phyloP scores from a whole-genome alignment of 352 stramenopile species.

The Phytophthora hybrid region DNA sequence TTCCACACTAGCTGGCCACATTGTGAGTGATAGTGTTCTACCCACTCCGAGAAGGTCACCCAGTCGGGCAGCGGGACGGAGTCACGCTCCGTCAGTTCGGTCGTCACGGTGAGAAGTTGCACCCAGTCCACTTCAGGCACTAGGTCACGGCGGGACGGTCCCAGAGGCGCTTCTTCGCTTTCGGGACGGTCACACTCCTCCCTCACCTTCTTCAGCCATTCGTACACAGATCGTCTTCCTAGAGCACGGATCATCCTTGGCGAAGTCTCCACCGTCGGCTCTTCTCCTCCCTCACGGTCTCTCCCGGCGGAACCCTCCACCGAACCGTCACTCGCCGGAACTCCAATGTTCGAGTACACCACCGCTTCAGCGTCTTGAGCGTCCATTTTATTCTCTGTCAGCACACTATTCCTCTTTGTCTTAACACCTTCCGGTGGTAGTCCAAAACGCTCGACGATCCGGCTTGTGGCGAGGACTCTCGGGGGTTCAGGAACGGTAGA shows the following conservation, averaged over 20 bases:
- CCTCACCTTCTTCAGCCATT: not conserved
- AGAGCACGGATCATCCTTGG: not conserved
- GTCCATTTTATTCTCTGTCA: not conserved
- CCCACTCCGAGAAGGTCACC: no score
- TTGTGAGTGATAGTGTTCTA: no score
- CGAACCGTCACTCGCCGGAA: not conserved
- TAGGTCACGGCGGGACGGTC: no score
- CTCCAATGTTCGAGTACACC: not conserved
- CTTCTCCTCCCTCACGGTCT: not conserved
- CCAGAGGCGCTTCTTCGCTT: no score
- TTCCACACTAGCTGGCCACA: no score
- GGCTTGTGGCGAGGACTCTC: not conserved
- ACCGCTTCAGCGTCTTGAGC: not conserved
- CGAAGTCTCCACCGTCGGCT: no score
- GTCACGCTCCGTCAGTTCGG: no score
- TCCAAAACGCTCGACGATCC: not conserved
- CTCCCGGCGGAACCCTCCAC: not conserved
- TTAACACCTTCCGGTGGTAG: not conserved
- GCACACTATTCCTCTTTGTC: not conserved
- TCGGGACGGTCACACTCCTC: no score
- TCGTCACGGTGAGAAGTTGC: no score
- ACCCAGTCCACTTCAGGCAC: no score
- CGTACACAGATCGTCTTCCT: not conserved
- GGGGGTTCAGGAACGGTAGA: not conserved
- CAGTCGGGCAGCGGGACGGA: no score